Conservation (phyloP, 257 asterid species). For the Solanum megistacrolobum region DNA sequence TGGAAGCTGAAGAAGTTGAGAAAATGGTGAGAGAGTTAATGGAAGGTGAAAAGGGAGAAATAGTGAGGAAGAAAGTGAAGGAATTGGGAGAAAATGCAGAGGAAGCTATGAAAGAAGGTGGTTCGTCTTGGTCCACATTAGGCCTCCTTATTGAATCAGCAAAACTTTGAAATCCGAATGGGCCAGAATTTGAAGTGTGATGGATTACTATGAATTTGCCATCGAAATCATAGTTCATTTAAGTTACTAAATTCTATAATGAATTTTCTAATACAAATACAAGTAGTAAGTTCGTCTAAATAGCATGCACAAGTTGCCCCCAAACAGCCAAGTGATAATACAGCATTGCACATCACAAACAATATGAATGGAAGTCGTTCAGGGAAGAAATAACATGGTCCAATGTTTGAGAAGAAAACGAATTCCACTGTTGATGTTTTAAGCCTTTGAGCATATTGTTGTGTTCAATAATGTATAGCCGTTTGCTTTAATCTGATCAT, state of each 20-base stretch:
- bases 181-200: neutral
- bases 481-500: neutral
- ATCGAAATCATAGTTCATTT: too few species aligned
- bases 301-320: too few species aligned
- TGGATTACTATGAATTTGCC: neutral
- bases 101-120: conserved; percentile 58
- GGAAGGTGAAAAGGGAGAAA: conserved; percentile 45
- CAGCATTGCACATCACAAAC: too few species aligned
- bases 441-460: neutral
- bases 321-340: too few species aligned
- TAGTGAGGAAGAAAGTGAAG: conserved; percentile 60
- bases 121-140: neutral
- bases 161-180: neutral
- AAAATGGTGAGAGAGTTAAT: conserved; percentile 42
- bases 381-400: neutral
- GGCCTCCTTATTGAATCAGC: neutral
- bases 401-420: neutral
- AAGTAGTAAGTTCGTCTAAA: too few species aligned
- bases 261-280: too few species aligned
- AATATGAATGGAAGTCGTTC: too few species aligned
- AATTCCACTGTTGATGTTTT: conserved; percentile 23
- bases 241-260: too few species aligned
- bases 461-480: neutral
- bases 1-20: conserved; percentile 41
- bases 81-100: conserved; percentile 60